Evolutionary conservation across 1,139 yeast species (phyloP).

Genomic region (Kodamaea alishanica): DNA sequence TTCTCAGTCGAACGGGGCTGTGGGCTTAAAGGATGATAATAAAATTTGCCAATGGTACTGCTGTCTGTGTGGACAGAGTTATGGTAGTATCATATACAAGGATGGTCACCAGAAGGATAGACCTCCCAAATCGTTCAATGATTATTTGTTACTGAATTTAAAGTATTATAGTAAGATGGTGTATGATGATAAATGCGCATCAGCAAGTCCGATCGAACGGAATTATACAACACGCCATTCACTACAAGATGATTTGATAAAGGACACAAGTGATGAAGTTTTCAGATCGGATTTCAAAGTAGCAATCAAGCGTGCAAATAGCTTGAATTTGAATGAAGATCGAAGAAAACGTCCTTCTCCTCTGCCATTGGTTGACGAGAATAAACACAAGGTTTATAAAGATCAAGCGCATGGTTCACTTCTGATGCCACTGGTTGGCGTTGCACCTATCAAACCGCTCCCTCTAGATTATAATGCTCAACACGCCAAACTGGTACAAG

Average conservation of each 20-base stretch:
- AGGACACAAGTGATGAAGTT: too few relatives aligned
- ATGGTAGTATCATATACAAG: constrained; percentile 39
- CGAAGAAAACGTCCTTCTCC: too few relatives aligned
- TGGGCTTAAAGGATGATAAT: constrained; percentile 16
- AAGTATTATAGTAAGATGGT: constrained; percentile 31
- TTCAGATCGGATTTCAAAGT: too few relatives aligned
- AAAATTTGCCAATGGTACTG: constrained; percentile 53
- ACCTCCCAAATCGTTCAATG: constrained; percentile 5
- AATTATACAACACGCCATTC: neutral
- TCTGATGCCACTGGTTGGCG: too few relatives aligned
- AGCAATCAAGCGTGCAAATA: too few relatives aligned
- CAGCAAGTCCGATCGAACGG: neutral
- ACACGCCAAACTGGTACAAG: too few relatives aligned
- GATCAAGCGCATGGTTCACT: too few relatives aligned
- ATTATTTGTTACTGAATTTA: constrained; percentile 16
- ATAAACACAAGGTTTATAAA: too few relatives aligned
- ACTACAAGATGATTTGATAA: neutral
- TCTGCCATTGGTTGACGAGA: too few relatives aligned
- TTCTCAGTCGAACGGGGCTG: neutral
- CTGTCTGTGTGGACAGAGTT: constrained; percentile 50
- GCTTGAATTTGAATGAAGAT: too few relatives aligned
- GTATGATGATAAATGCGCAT: constrained; percentile 15
- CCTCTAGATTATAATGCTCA: too few relatives aligned
- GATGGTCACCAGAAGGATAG: constrained; percentile 12
- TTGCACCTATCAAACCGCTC: too few relatives aligned